Base-by-base conservation (phyloP, 352 stramenopile genomes). In the Phytophthora boehmeriae region DNA sequence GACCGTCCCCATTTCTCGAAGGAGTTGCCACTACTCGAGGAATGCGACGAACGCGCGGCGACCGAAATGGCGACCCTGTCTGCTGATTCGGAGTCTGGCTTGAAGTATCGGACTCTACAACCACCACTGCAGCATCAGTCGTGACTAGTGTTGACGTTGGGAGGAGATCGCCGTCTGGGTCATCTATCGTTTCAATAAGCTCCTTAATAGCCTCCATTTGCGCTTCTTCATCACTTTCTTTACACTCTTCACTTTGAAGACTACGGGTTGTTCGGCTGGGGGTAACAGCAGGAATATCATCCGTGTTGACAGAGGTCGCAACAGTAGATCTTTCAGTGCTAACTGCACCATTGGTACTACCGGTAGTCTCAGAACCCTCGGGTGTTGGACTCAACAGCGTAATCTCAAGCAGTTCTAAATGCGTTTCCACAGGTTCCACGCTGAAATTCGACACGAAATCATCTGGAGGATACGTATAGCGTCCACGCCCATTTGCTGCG, bases 391-490 rank as follows among this genome's bases (percentile, higher is more conserved):
- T 58, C 42, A 76, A 59, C 30, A 76, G 53, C 2, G 23, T 59
- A 55, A 68, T 65, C 14, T 74, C 59, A n/a, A 76, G 35, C 39
- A 74, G 27, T 20, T 34, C 56, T 22, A 80, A 54, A 5, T 73
- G 68, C 19, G 55, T 65, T 39, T 82, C 70, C 28, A 76, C 70
- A 5, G 67, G 53, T 23, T 78, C 69, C 22, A 66, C 57, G 34
- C 53, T 63, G 49, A 83, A 80, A 57, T 58, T 76, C 35, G 72
- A 53, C 42, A 86, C 63, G 20, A 86, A 88, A 35, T 90, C 84
- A 34, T 78, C 77, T 0, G 81, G 77, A 34, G 79, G 79, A 55
- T 86, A 90, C 23, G 62, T 46, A 36, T 76, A 76, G 25, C 71
- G 32, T 1, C 54, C 51, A n/a, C 73, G 63, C 38, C 44, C 60